phyloP scores from a whole-genome alignment of 306 rosid genomes.

The Bauhinia variegata region DNA sequence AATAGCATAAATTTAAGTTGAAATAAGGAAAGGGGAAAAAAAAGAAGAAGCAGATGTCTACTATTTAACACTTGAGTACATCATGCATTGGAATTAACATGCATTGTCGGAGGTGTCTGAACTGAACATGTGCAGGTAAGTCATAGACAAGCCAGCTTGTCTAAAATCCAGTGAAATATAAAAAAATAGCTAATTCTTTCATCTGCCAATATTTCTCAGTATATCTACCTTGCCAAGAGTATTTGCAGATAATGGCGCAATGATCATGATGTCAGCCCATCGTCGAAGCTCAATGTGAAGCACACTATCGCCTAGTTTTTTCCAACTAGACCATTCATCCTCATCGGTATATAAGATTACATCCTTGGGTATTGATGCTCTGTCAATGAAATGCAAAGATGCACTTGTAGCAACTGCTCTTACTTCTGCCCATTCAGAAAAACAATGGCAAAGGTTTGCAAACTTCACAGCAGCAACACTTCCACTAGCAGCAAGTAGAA shows the following conservation, averaged over 20 bases:
- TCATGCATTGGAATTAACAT: background rate
- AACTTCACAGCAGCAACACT: conserved; percentile 74
- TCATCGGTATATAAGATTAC: conserved; percentile 52
- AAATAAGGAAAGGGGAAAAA: background rate
- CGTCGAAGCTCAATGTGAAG: conserved; percentile 76
- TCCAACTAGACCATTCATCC: conserved; percentile 73
- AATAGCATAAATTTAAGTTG: conserved; percentile 25
- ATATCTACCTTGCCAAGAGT: conserved; percentile 83
- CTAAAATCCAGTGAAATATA: background rate
- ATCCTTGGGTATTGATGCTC: conserved; percentile 51
- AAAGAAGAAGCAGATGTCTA: background rate
- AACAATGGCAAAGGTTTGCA: conserved; percentile 54
- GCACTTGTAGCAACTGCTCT: conserved; percentile 65
- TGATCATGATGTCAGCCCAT: conserved; percentile 91
- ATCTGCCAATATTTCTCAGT: conserved; percentile 11
- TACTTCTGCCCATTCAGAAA: conserved; percentile 81
- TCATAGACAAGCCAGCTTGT: conserved; percentile 1
- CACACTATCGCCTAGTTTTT: conserved; percentile 62
- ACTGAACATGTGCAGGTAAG: background rate
- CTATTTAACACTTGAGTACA: conserved; percentile 1
- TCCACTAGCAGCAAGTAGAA: conserved; percentile 84
- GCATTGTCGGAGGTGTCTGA: background rate
- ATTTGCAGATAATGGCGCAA: conserved; percentile 89
- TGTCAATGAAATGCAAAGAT: conserved; percentile 62
- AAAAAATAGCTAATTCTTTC: conserved; percentile 31